Base-by-base conservation (phyloP, 257 asterid genomes). In the Solanum sejunctum region DNA sequence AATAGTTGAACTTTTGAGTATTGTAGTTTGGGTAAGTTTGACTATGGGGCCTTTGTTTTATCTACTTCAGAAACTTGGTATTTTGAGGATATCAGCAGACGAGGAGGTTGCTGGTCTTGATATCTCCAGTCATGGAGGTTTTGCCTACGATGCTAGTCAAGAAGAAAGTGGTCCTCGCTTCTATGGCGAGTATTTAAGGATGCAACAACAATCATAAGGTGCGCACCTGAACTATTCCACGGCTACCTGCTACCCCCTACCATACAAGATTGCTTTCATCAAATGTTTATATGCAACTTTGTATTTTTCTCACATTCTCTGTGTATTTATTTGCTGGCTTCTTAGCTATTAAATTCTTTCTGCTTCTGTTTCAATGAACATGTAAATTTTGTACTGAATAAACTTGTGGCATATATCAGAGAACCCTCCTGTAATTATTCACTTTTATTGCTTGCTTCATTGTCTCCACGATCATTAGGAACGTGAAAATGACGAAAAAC, bases 91-190 rank as follows among this genome's bases (percentile, higher is more conserved):
- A 82, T 95, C 98, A 1, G 77, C 89, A n/a, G 98, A 95, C 2
- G 98, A 95, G 71, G 99, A 95, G 79, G 43, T 92, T 90, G 94
- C 97, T 91, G 99, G 99, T 89, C 94, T 95, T 95, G 99, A 95
- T 90, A 17, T 92, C 91, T 94, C 99, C 92, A 92, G 99, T 11
- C 99, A 95, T 41, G 99, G 99, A 13, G 99, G 99, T 8, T 92
- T 93, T 15, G 99, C 99, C 1, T 95, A 94, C 16, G 93, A 93
- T 36, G 79, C 78, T 64, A 90, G 88, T 64, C 97, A 95, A 6
- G 98, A 93, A 11, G 92, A 89, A 80, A 80, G 82, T 36, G 90
- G 88, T 18, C 91, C 92, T 32, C 78, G 90, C 45, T 84, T 86
- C 78, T 93, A 90, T 73, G 91, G 89, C 7, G 95, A 93, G 3